Conservation (phyloP, 2,329 filamentous ascomycete species). For the Cytospora leucostoma region DNA sequence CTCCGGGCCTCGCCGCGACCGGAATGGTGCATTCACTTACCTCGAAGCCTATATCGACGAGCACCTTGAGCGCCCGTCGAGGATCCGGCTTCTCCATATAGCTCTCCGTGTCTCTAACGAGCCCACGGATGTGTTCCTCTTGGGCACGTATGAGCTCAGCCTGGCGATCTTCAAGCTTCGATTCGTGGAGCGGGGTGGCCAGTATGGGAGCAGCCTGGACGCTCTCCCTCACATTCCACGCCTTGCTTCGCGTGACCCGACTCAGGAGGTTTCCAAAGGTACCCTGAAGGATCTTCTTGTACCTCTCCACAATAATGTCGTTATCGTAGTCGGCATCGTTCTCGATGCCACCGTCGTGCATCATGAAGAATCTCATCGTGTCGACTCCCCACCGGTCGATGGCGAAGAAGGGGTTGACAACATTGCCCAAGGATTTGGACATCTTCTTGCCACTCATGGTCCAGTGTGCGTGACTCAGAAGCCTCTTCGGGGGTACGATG, state of each 20-base stretch:
- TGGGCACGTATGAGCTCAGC: constrained; percentile 16
- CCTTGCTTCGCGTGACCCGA: constrained; percentile 67
- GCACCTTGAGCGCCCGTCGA: constrained; percentile 31
- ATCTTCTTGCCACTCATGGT: constrained; percentile 90
- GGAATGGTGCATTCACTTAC: constrained; percentile 42
- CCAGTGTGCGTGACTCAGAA: constrained; percentile 94
- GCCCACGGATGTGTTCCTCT: not conserved
- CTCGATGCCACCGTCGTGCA: constrained; percentile 73
- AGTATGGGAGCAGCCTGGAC: constrained; percentile 44
- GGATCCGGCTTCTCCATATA: constrained; percentile 24
- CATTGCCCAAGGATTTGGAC: constrained; percentile 94
- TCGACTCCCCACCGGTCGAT: constrained; percentile 88
- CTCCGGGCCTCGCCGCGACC: too few relatives aligned
- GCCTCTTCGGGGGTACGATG: constrained; percentile 73
- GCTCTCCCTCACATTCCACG: constrained; percentile 67
- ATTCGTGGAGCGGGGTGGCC: not conserved
- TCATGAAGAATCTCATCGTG: constrained; percentile 84
- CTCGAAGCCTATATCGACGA: constrained; percentile 63
- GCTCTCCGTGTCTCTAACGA: constrained; percentile 7
- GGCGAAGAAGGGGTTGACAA: constrained; percentile 91
- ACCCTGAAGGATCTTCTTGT: constrained; percentile 76
- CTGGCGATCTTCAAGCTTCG: constrained; percentile 1
- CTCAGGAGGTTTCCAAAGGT: constrained; percentile 80
- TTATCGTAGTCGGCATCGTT: constrained; percentile 88
- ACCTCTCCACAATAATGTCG: constrained; percentile 68